Evolutionary conservation across 257 asterid species (phyloP), one percentile per base, ranked within the genome.

Genomic region (Solanum chiquidenum): DNA sequence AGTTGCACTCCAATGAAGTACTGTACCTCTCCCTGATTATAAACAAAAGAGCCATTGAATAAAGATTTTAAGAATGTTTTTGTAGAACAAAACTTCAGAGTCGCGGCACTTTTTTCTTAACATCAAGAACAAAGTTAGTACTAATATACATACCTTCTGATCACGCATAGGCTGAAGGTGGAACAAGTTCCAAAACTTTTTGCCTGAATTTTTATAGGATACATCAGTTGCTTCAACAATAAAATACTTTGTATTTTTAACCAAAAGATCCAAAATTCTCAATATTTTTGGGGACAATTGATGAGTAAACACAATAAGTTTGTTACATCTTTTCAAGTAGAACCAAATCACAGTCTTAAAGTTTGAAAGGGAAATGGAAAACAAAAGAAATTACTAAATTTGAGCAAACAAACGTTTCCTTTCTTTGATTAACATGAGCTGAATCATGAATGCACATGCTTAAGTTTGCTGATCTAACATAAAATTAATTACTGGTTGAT

Each of bases 121-220:
- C 84, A 77, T 42, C 37, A 42, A 14, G 25, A 77, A 42, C 84
- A 42, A 42, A 25, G 18, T 86, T 6, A n/a, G 33, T 62, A 46
- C 55, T 46, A n/a, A 66, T 49, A 38, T 73, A 25, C 25, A 20
- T 89, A 97, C 99, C 99, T 94, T 97, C 71, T 97, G 99, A 88
- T 97, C 99, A 92, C 99, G 99, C 99, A 97, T 97, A 89, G 99
- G 99, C 92, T 97, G 99, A 85, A 97, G 93, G 93, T 97, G 99
- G 90, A 97, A 97, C 92, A 97, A 92, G 86, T 97, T 97, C 99
- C 99, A 97, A 91, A 97, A 97, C 91, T 97, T 97, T 75, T 97
- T 97, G 88, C 99, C 99, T 97, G 84, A 34, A 86, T 72, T 83
- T 49, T 40, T 9, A 46, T 7, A 12, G 69, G 34, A 9, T 20